Conservation (phyloP, 2,329 filamentous ascomycete species). For the Aspergillus hiratsukae region DNA sequence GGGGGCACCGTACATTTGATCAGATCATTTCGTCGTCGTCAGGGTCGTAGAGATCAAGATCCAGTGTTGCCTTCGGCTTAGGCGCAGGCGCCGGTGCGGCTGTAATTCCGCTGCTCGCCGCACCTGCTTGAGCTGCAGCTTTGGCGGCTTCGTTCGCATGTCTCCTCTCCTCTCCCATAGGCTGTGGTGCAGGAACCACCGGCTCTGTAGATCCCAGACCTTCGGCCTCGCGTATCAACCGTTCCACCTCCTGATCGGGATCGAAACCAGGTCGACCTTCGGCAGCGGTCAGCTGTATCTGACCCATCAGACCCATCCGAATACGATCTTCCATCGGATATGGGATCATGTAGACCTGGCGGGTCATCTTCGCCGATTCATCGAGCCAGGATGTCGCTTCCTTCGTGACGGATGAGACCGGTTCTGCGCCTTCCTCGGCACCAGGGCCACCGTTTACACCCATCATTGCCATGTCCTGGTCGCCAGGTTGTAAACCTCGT, state of each 20-base stretch:
- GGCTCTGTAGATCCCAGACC: slow-evolving; percentile 46
- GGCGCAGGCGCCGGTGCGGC: slow-evolving; percentile 16
- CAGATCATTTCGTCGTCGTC: slow-evolving; percentile 41
- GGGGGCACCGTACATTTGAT: background rate
- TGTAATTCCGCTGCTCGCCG: slow-evolving; percentile 11
- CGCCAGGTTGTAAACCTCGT: slow-evolving; percentile 14
- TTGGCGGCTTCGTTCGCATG: slow-evolving; percentile 29
- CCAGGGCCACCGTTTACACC: slow-evolving; percentile 25
- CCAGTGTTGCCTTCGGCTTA: slow-evolving; percentile 38
- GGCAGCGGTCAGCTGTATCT: slow-evolving; percentile 39
- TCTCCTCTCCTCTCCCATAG: slow-evolving; percentile 33
- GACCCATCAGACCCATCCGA: slow-evolving; percentile 43
- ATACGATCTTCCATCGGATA: slow-evolving; percentile 44
- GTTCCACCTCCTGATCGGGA: slow-evolving; percentile 46
- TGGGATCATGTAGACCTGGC: slow-evolving; percentile 39
- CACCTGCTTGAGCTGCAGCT: slow-evolving; percentile 28
- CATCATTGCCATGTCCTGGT: slow-evolving; percentile 32
- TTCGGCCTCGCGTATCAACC: slow-evolving; percentile 51
- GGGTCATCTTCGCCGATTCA: slow-evolving; percentile 37
- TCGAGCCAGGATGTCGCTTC: slow-evolving; percentile 40
- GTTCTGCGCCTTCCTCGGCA: slow-evolving; percentile 19
- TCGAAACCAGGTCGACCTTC: slow-evolving; percentile 55
- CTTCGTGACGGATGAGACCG: slow-evolving; percentile 37
- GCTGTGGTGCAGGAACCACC: slow-evolving; percentile 29
- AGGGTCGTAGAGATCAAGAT: slow-evolving; percentile 43